Conservation (phyloP, 306 rosid genomes). For the Potentilla sterilis region DNA sequence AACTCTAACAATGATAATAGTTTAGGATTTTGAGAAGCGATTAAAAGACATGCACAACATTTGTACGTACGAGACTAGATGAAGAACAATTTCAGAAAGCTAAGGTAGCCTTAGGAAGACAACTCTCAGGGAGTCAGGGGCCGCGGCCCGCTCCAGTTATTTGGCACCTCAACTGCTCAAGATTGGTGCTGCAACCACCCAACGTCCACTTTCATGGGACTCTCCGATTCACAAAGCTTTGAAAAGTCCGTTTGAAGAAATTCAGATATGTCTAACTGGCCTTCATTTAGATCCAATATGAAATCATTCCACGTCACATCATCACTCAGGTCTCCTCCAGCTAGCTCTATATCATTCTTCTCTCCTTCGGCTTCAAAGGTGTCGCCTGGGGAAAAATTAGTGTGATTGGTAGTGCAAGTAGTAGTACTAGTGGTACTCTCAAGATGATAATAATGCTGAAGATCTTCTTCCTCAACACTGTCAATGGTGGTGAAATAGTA, state of each 20-base stretch:
- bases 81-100: not conserved
- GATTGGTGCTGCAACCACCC: slow-evolving; percentile 1
- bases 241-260: slow-evolving; percentile 25
- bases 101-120: not conserved
- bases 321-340: not conserved
- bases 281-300: slow-evolving; percentile 9
- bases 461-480: not conserved
- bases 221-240: no score
- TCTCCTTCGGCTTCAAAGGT: not conserved
- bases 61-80: not conserved
- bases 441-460: not conserved
- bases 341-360: not conserved
- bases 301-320: slow-evolving; percentile 12
- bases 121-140: not conserved
- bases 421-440: not conserved
- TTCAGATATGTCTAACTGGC: slow-evolving; percentile 10
- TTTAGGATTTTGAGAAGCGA: no score
- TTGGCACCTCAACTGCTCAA: not conserved
- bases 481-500: not conserved
- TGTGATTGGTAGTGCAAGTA: not conserved
- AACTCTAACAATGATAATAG: no score
- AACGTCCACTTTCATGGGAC: not conserved
- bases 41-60: no score
- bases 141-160: not conserved
- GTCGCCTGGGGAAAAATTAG: not conserved